These are phyloP conservation scores for Aureobasidium sp. DNA, from an alignment of 2,329 filamentous ascomycete species.

Conservation along the genomic window DNA sequence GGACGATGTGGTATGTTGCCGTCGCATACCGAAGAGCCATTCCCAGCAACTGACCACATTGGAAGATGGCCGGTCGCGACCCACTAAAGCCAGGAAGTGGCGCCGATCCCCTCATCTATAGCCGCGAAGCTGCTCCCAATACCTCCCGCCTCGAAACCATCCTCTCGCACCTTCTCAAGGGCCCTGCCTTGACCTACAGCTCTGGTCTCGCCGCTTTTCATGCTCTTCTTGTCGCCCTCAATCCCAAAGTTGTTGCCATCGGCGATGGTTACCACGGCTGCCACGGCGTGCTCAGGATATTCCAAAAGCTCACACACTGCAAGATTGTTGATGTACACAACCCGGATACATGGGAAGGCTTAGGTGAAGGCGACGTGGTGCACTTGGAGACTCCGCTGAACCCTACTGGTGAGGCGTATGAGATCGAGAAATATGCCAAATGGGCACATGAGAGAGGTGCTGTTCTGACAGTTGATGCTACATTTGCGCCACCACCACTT, in stretches of 20 bases:
- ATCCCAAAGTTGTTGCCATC: slow-evolving; percentile 77
- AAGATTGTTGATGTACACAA: slow-evolving; percentile 59
- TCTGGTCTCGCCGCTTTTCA: slow-evolving; percentile 87
- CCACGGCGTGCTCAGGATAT: slow-evolving; percentile 71
- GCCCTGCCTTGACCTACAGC: slow-evolving; percentile 66
- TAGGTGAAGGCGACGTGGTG: slow-evolving; percentile 73
- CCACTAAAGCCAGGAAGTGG: slow-evolving; percentile 35
- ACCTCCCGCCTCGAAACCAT: slow-evolving; percentile 79
- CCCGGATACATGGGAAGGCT: slow-evolving; percentile 41
- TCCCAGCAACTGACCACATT: neutral
- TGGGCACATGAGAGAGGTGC: slow-evolving; percentile 68
- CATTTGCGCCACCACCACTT: slow-evolving; percentile 84
- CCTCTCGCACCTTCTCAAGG: slow-evolving; percentile 65
- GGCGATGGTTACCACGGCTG: slow-evolving; percentile 88
- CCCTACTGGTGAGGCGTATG: slow-evolving; percentile 73
- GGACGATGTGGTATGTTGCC: slow-evolving; percentile 46
- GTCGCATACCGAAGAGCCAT: slow-evolving; percentile 2
- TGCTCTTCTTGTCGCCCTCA: slow-evolving; percentile 73
- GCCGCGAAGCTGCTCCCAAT: slow-evolving; percentile 69
- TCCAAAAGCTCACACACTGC: slow-evolving; percentile 69
- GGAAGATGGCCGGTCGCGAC: slow-evolving; percentile 17
- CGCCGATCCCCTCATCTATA: slow-evolving; percentile 70
- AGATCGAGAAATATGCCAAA: slow-evolving; percentile 64
- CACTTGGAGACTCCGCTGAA: slow-evolving; percentile 94
- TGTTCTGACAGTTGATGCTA: slow-evolving; percentile 76